A percentile compares a stretch with the other conserved stretches of the same genome.
Evolutionary conservation across 805 yeast genomes (phyloP).

Genomic region (Ogataea kodamae): DNA sequence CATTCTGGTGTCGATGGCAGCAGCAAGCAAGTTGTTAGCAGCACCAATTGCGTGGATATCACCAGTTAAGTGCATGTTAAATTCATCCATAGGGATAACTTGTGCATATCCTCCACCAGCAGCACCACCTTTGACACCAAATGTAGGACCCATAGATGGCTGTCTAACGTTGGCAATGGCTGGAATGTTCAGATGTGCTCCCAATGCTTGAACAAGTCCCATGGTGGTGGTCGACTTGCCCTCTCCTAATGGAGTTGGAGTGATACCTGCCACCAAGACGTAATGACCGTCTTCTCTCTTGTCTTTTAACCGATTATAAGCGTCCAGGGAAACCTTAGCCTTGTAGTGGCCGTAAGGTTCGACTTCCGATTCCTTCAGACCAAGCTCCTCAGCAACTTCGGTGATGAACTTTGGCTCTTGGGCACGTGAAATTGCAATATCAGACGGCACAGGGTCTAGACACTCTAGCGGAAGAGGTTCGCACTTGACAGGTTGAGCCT

Average conservation of each 20-base stretch:
- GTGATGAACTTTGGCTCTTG: conserved; percentile 70
- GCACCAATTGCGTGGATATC: conserved; percentile 82
- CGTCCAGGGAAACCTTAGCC: conserved; percentile 67
- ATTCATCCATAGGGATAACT: conserved; percentile 86
- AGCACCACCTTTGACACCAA: conserved; percentile 88
- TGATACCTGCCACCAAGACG: conserved; percentile 76
- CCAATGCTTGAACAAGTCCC: conserved; percentile 77
- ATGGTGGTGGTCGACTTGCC: conserved; percentile 84
- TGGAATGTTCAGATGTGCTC: conserved; percentile 67
- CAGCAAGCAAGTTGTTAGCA: conserved; percentile 78
- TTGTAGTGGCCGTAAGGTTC: conserved; percentile 75
- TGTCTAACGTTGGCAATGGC: conserved; percentile 82
- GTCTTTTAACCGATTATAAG: conserved; percentile 59
- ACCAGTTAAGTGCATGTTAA: conserved; percentile 82
- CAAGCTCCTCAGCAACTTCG: conserved; percentile 66
- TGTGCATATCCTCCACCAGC: conserved; percentile 90
- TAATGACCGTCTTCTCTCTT: conserved; percentile 63
- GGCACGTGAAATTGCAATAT: conserved; percentile 71
- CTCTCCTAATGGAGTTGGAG: conserved; percentile 84
- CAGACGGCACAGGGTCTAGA: conserved; percentile 72
- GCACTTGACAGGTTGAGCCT: conserved; percentile 35
- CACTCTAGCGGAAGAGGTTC: conserved; percentile 56
- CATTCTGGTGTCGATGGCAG: conserved; percentile 83
- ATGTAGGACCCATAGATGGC: conserved; percentile 87
- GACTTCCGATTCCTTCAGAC: conserved; percentile 61